phyloP scores from a whole-genome alignment of 73 alveolate species.

The Diophrys appendiculata region DNA sequence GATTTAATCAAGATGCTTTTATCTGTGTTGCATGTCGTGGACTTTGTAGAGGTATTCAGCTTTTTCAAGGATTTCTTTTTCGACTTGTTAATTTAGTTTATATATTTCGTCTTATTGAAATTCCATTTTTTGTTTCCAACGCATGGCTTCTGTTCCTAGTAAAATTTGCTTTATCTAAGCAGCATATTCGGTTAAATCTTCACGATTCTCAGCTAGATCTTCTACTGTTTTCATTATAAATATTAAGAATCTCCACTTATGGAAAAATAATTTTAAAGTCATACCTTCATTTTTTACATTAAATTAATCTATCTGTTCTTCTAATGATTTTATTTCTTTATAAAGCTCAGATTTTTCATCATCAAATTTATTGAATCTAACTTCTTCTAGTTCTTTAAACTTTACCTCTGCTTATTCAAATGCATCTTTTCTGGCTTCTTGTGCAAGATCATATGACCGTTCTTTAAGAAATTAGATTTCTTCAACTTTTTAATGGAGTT shows the following conservation, averaged over 20 bases:
- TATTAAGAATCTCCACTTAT: neutral
- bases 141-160: no score
- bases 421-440: neutral
- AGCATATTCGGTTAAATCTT: no score
- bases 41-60: neutral
- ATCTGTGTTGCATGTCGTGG: neutral
- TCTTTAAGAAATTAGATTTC: neutral
- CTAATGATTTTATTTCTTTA: neutral
- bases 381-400: neutral
- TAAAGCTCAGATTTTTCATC: neutral
- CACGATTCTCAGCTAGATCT: no score
- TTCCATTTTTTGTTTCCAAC: no score
- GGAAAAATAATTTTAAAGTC: no score
- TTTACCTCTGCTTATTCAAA: neutral
- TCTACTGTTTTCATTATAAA: no score
- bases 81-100: neutral
- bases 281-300: neutral
- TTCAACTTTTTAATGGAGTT: neutral
- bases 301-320: neutral
- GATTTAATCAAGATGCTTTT: neutral
- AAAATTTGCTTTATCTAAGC: no score
- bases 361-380: neutral
- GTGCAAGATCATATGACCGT: neutral
- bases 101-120: no score
- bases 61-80: neutral